Percentiles rank a stretch among this genome's conserved stretches.
Conservation (phyloP, 345 rosid species). For the Boechera retrofracta region DNA sequence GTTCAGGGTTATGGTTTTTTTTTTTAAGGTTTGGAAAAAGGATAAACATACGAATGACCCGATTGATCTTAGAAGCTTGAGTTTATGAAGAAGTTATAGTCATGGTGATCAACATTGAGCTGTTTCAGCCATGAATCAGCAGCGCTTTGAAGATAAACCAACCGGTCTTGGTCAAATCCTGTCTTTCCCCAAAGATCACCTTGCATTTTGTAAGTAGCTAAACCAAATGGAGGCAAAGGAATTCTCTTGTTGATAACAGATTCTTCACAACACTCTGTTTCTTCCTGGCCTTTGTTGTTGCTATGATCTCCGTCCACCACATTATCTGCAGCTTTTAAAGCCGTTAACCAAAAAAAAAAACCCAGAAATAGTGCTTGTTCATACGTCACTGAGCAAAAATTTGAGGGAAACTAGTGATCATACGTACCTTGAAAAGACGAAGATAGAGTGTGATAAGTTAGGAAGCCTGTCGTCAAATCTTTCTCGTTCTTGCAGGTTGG, state of each 20-base stretch:
- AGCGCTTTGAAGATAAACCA: constrained; percentile 54
- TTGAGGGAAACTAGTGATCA: neutral
- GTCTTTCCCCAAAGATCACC: constrained; percentile 73
- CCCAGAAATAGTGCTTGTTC: neutral
- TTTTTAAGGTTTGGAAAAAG: neutral
- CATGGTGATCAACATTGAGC: constrained; percentile 72
- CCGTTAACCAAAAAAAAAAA: neutral
- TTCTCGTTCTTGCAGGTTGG: constrained; percentile 60
- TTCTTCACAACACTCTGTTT: constrained; percentile 36
- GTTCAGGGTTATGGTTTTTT: constrained; percentile 19
- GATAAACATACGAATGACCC: neutral
- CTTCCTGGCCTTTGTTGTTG: constrained; percentile 53
- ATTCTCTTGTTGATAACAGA: constrained; percentile 40
- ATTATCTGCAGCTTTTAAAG: constrained; percentile 29
- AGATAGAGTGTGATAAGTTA: constrained; percentile 78
- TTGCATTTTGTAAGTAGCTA: constrained; percentile 75
- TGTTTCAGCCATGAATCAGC: constrained; percentile 92
- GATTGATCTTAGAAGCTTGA: constrained; percentile 20
- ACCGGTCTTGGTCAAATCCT: constrained; percentile 52
- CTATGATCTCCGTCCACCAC: constrained; percentile 58
- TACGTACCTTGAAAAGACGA: constrained; percentile 73
- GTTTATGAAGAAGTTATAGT: constrained; percentile 60
- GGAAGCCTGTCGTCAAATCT: constrained; percentile 70
- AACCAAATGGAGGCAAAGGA: constrained; percentile 68
- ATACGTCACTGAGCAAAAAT: neutral